Evolutionary conservation across 2,329 filamentous ascomycete species (phyloP).

Genomic region (Fusarium bulbicola): DNA sequence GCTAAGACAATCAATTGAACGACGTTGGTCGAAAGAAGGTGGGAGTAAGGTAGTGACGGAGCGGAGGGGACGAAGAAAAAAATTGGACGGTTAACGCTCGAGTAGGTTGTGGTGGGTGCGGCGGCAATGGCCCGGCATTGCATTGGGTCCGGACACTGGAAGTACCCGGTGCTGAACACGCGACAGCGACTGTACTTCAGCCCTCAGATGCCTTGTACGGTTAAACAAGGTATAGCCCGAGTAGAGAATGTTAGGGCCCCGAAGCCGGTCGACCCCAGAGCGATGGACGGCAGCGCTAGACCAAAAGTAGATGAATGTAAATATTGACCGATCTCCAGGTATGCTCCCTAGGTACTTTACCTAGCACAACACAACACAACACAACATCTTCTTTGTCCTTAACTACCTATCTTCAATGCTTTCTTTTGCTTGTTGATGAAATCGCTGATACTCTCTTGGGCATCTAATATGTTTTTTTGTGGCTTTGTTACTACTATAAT

Average conservation of each 20-base stretch:
- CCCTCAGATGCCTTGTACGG: background rate
- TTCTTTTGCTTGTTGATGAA: background rate
- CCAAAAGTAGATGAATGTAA: constrained; percentile 46
- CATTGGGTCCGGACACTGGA: constrained; percentile 26
- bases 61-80: constrained; percentile 42
- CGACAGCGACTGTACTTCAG: constrained; percentile 31
- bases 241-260: constrained; percentile 29
- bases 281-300: constrained; percentile 32
- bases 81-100: constrained; percentile 39
- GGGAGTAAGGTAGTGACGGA: constrained; percentile 33
- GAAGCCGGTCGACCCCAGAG: constrained; percentile 26
- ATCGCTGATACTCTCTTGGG: background rate
- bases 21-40: constrained; percentile 35
- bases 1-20: constrained; percentile 38
- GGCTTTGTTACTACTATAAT: background rate
- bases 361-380: constrained; percentile 3
- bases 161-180: constrained; percentile 13
- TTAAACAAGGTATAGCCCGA: constrained; percentile 18
- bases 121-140: constrained; percentile 43
- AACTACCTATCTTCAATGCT: background rate
- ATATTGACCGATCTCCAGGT: constrained; percentile 26
- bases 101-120: constrained; percentile 24
- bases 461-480: background rate
- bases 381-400: background rate
- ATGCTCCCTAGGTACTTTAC: constrained; percentile 3